Percentiles rank a stretch among this genome's conserved stretches.
Conservation (phyloP, 352 stramenopile genomes). For the Globisporangium nagaii region DNA sequence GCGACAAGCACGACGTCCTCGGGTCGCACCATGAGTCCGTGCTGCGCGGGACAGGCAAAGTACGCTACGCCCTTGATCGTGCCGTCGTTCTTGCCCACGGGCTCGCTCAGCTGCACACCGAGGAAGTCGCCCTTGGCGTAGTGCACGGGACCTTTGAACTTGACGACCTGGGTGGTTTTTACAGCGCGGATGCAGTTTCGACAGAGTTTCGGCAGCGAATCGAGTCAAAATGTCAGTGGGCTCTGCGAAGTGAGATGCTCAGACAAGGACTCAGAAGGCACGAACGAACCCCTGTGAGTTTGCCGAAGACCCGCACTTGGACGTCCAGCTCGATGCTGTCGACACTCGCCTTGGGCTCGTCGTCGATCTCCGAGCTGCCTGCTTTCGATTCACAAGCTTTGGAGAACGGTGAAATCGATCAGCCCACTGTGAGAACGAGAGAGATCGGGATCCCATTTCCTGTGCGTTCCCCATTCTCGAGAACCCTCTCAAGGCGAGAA, state of each 20-base stretch:
- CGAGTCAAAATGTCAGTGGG: neutral
- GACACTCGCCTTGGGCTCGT: neutral
- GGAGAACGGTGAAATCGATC: too few relatives aligned
- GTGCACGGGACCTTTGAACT: constrained; percentile 57
- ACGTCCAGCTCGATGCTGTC: constrained; percentile 16
- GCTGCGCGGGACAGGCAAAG: constrained; percentile 46
- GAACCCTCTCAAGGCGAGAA: too few relatives aligned
- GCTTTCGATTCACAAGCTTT: constrained; percentile 2
- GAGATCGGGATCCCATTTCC: too few relatives aligned
- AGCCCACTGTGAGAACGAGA: too few relatives aligned
- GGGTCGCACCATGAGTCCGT: constrained; percentile 70
- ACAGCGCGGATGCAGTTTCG: neutral
- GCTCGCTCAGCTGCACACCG: constrained; percentile 47
- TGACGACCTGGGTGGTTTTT: constrained; percentile 49
- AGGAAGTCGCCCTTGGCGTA: constrained; percentile 73
- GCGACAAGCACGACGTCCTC: constrained; percentile 22
- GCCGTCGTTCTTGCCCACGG: constrained; percentile 69
- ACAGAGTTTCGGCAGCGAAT: neutral
- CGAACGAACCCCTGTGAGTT: constrained; percentile 31
- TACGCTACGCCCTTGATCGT: constrained; percentile 61
- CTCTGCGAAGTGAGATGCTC: too few relatives aligned
- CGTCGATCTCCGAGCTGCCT: neutral
- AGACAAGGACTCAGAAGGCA: neutral
- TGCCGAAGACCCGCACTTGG: constrained; percentile 34
- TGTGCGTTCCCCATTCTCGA: too few relatives aligned